These are phyloP conservation scores for Rhizopus delemar DNA, from an alignment of 371 early-diverging fungal species.

Conservation along the genomic window DNA sequence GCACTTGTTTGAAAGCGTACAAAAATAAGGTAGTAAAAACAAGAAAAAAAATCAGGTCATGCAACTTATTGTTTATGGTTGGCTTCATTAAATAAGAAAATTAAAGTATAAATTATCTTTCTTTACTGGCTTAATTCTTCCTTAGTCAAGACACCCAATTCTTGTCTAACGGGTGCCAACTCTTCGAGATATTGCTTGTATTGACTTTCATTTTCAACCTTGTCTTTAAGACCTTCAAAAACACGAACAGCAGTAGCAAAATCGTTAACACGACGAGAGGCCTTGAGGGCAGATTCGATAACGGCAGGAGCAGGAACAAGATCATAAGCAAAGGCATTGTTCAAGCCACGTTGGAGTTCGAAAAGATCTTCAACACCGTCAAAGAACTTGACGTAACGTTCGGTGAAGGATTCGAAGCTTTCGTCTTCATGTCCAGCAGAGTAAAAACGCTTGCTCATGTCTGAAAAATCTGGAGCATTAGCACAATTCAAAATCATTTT, in stretches of 20 bases:
- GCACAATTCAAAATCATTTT: background rate
- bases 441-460: conserved; percentile 54
- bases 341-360: conserved; percentile 95
- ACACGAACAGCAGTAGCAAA: conserved; percentile 91
- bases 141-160: conserved; percentile 86
- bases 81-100: background rate
- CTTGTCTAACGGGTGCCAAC: conserved; percentile 80
- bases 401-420: conserved; percentile 78
- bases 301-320: conserved; percentile 89
- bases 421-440: conserved; percentile 76
- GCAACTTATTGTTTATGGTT: background rate
- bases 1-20: background rate
- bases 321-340: conserved; percentile 95
- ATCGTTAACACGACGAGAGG: conserved; percentile 90
- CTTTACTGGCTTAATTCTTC: conserved; percentile 78
- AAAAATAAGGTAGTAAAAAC: background rate
- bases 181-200: conserved; percentile 88
- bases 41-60: conserved; percentile 8
- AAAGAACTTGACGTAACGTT: conserved; percentile 86
- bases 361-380: conserved; percentile 90
- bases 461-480: conserved; percentile 12
- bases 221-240: conserved; percentile 90
- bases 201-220: conserved; percentile 80
- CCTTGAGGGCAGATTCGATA: conserved; percentile 85
- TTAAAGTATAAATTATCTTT: background rate